These are phyloP conservation scores for Candida nitratophila DNA, from an alignment of 805 yeast species.

Conservation along the genomic window DNA sequence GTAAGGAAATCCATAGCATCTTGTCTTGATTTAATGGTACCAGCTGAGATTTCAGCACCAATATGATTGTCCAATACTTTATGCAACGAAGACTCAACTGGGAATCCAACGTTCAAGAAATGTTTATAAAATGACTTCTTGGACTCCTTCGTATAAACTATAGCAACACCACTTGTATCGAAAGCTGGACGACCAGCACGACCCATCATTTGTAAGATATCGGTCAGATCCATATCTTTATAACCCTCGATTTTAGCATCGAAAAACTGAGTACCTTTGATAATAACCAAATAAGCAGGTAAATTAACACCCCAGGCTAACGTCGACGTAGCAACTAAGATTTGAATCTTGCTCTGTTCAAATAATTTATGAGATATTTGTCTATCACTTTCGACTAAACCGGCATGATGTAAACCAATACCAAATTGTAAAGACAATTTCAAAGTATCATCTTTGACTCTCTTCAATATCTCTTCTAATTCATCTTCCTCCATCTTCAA, in stretches of 20 bases:
- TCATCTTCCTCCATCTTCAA: conserved; percentile 60
- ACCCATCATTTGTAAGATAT: conserved; percentile 80
- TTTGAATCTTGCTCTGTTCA: conserved; percentile 62
- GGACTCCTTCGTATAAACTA: conserved; percentile 68
- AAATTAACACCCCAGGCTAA: conserved; percentile 84
- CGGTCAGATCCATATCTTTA: conserved; percentile 77
- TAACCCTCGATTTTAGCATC: conserved; percentile 62
- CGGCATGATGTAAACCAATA: conserved; percentile 79
- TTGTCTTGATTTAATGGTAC: conserved; percentile 56
- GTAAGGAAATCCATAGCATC: conserved; percentile 70
- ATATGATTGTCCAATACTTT: conserved; percentile 71
- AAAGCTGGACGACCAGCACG: conserved; percentile 80
- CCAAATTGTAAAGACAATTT: conserved; percentile 70
- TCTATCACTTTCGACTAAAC: conserved; percentile 67
- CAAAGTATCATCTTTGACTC: conserved; percentile 79
- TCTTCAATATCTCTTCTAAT: conserved; percentile 37
- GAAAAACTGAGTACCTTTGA: conserved; percentile 68
- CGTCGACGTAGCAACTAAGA: conserved; percentile 73
- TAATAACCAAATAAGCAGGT: conserved; percentile 73
- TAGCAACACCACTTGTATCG: conserved; percentile 72
- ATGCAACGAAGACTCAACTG: conserved; percentile 75
- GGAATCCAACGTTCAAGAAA: conserved; percentile 72
- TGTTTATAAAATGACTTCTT: conserved; percentile 73
- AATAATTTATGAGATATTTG: conserved; percentile 63
- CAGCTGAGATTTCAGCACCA: conserved; percentile 75